Base-by-base conservation (phyloP, 192 early-diverging fungal genomes). In the Rhizoclosmatium globosum region DNA sequence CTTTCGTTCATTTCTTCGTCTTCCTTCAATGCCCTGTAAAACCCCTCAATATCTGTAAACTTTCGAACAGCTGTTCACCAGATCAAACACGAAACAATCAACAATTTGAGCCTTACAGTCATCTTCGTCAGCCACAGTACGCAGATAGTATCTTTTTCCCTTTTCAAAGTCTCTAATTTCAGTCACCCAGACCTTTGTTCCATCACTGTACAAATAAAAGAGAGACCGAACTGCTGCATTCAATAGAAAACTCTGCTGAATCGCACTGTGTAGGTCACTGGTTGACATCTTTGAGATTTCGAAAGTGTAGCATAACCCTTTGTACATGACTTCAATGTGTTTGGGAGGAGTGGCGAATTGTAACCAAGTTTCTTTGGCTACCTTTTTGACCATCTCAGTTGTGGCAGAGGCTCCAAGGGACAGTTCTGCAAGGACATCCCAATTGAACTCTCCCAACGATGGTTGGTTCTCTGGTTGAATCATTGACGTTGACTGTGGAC, bases 381-480 rank as follows among this genome's bases (percentile, higher is more conserved):
- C n/a, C 23, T 64, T 64, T 39, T 47, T 47, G 13, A 48, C 53
- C 74, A 21, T 79, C 61, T 44, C 7, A 38, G 61, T 66, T 47
- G 53, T 58, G 47, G 65, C 71, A 21, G 71, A 42, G 15, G 15
- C 62, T 9, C 62, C 62, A 17, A 64, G 17, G 31, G 62, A 64
- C 62, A 64, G 2, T 2, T 64, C 62, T 11, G 62, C 62, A 64
- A 64, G 62, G 62, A 4, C 61, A 64, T 7, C 61, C 61, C 21
- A 7, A 7, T 64, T 64, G 21, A 64, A 64, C 39, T 64, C 21
- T 39, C 61, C 61, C 61, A 23, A 64, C n/a, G 61, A 64, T 64
- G n/a, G 61, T 21, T 64, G 61, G 13, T n/a, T 11, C n/a, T 57
- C n/a, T n/a, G n/a, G 53, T n/a, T 57, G 53, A 11, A 17, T 11